phyloP scores from a whole-genome alignment of 2,329 filamentous ascomycete species.

The Curvularia sp. region DNA sequence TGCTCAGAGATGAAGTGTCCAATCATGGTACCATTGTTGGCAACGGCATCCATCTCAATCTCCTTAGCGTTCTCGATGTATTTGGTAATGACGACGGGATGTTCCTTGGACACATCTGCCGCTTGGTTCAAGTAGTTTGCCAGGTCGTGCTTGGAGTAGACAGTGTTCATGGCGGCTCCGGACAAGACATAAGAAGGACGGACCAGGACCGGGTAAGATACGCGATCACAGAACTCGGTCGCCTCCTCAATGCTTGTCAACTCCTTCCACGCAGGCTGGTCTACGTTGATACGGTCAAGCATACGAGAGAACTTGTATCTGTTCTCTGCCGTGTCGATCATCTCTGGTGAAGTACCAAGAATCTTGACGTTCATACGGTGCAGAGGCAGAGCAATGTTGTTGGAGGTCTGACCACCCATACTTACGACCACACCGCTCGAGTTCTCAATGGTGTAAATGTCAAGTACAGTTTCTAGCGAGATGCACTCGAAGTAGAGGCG shows the following conservation, averaged over 20 bases:
- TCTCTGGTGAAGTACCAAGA: slow-evolving; percentile 93
- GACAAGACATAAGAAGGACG: slow-evolving; percentile 96
- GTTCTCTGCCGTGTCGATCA: slow-evolving; percentile 98
- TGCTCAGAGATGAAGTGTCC: slow-evolving; percentile 99
- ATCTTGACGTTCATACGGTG: slow-evolving; percentile 90
- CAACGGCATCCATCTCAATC: slow-evolving; percentile 99
- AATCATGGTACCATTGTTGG: slow-evolving; percentile 84
- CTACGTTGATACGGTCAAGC: slow-evolving; percentile 91
- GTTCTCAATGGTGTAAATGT: slow-evolving; percentile 89
- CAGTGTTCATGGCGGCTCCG: slow-evolving; percentile 98
- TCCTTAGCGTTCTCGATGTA: slow-evolving; percentile 99
- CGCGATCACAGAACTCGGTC: slow-evolving; percentile 81
- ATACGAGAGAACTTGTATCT: slow-evolving; percentile 98
- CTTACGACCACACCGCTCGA: slow-evolving; percentile 87
- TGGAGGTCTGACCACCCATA: slow-evolving; percentile 97
- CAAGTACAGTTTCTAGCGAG: slow-evolving; percentile 84
- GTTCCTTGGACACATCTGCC: slow-evolving; percentile 89
- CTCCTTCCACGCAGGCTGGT: slow-evolving; percentile 98
- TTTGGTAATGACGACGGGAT: slow-evolving; percentile 98
- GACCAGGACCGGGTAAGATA: slow-evolving; percentile 92
- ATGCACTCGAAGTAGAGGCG: slow-evolving; percentile 97
- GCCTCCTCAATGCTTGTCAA: slow-evolving; percentile 94
- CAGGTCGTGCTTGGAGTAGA: slow-evolving; percentile 93
- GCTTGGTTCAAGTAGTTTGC: slow-evolving; percentile 89
- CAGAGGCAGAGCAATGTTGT: slow-evolving; percentile 93